Percentiles rank a stretch among this genome's conserved stretches.
These are phyloP conservation scores for Rhodotorula glutinis DNA, from an alignment of 1,284 basidiomycete genomes.

Conservation along the genomic window DNA sequence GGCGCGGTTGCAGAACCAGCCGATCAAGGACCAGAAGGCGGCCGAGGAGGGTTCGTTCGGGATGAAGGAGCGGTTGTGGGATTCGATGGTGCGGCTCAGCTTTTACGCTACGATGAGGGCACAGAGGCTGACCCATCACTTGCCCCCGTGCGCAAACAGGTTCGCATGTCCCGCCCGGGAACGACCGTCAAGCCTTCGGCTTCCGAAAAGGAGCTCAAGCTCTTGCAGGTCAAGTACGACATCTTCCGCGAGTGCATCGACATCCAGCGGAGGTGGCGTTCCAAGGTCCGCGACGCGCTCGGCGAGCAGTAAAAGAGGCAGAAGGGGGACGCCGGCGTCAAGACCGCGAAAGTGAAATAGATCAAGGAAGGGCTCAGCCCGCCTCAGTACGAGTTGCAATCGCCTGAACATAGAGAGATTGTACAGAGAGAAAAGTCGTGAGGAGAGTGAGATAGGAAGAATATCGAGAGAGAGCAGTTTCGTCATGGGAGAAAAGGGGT, in stretches of 20 bases:
- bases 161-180: conserved; percentile 86
- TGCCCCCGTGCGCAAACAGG: conserved; percentile 51
- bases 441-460: neutral
- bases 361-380: neutral
- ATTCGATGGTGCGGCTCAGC: conserved; percentile 85
- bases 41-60: conserved; percentile 55
- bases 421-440: neutral
- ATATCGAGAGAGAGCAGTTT: too few species aligned
- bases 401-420: neutral
- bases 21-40: conserved; percentile 50
- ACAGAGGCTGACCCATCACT: neutral
- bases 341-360: neutral
- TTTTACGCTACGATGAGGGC: neutral
- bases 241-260: conserved; percentile 87
- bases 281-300: conserved; percentile 41
- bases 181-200: conserved; percentile 68
- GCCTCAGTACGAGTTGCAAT: neutral
- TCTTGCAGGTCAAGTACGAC: conserved; percentile 87
- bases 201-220: conserved; percentile 60
- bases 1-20: conserved; percentile 31
- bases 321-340: neutral
- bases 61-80: conserved; percentile 74
- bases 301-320: conserved; percentile 7
- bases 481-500: too few species aligned
- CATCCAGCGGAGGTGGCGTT: conserved; percentile 75